phyloP scores from a whole-genome alignment of 2,329 filamentous ascomycete genomes.

The Arthrobotrys conoides region DNA sequence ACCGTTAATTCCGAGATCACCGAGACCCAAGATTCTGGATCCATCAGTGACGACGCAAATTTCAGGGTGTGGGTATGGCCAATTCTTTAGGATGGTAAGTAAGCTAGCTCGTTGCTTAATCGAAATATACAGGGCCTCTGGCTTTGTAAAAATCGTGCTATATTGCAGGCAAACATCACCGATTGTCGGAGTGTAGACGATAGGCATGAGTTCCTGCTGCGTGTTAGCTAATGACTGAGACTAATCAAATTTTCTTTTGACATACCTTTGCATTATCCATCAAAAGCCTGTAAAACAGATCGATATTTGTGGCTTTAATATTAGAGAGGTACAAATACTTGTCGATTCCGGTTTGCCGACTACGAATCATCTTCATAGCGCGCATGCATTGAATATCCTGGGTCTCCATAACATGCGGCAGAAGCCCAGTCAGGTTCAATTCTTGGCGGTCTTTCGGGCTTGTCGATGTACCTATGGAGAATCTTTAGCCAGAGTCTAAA shows the following conservation, averaged over 20 bases:
- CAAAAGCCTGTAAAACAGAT: conserved; percentile 86
- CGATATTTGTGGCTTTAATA: conserved; percentile 80
- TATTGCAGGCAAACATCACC: conserved; percentile 97
- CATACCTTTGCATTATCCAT: conserved; percentile 78
- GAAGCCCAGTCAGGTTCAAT: conserved; percentile 77
- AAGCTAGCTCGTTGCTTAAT: conserved; percentile 95
- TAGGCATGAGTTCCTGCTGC: conserved; percentile 79
- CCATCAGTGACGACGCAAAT: conserved; percentile 99
- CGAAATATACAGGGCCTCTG: conserved; percentile 95
- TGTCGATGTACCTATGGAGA: conserved; percentile 73
- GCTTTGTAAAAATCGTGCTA: conserved; percentile 94
- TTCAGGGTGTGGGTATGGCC: conserved; percentile 89
- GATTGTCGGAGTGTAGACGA: conserved; percentile 91
- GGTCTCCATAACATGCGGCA: conserved; percentile 75
- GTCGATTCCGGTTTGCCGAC: conserved; percentile 72
- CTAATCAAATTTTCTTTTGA: not conserved
- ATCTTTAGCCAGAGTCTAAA: not conserved
- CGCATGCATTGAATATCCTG: conserved; percentile 74
- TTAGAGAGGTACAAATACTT: conserved; percentile 86
- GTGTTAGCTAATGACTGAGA: not conserved
- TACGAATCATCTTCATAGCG: conserved; percentile 81
- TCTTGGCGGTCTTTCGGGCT: conserved; percentile 75
- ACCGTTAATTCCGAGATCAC: conserved; percentile 95
- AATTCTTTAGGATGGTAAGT: conserved; percentile 88
- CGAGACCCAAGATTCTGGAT: conserved; percentile 90